phyloP scores from a whole-genome alignment of 2,329 filamentous ascomycete genomes.

The Cladosporium cucumerinum region DNA sequence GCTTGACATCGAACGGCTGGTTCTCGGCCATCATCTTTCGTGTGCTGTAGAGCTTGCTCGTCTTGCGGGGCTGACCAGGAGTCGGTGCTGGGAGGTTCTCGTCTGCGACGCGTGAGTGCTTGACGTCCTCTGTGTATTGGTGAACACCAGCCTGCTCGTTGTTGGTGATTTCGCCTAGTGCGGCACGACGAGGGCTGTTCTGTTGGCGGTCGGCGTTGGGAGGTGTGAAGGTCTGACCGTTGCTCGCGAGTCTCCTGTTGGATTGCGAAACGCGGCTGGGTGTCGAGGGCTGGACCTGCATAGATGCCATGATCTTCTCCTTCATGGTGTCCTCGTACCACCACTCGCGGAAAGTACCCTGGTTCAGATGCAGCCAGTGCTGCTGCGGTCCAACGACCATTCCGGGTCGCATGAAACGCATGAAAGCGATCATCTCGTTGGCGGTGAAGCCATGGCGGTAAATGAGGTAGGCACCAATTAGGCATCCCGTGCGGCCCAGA shows the following conservation, averaged over 20 bases:
- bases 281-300: conserved; percentile 50
- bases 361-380: conserved; percentile 97
- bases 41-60: conserved; percentile 71
- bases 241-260: conserved; percentile 54
- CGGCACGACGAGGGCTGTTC: conserved; percentile 59
- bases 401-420: conserved; percentile 97
- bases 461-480: conserved; percentile 96
- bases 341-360: conserved; percentile 97
- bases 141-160: conserved; percentile 59
- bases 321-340: conserved; percentile 78
- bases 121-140: conserved; percentile 26
- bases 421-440: conserved; percentile 79
- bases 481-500: conserved; percentile 87
- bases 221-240: conserved; percentile 74
- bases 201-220: conserved; percentile 69
- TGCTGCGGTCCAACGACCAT: conserved; percentile 99
- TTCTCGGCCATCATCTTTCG: conserved; percentile 50
- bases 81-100: conserved; percentile 94
- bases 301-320: conserved; percentile 67
- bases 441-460: conserved; percentile 97
- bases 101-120: conserved; percentile 63
- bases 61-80: conserved; percentile 91
- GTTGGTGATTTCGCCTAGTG: conserved; percentile 89
- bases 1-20: conserved; percentile 48
- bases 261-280: conserved; percentile 52